phyloP scores from a whole-genome alignment of 2,329 filamentous ascomycete species.

The Fusarium fujikuroi region DNA sequence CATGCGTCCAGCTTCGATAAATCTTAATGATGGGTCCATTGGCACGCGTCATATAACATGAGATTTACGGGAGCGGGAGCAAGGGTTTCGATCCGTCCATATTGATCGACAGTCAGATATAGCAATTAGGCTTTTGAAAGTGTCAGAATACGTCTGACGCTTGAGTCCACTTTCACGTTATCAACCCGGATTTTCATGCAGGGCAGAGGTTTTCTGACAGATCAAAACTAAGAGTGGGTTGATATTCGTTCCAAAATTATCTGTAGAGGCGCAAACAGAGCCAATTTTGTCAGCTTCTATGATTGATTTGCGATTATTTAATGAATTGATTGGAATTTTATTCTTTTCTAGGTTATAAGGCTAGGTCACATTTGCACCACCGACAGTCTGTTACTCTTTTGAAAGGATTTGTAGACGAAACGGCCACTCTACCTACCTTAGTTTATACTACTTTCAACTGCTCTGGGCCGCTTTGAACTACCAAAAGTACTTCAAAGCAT shows the following conservation, averaged over 20 bases:
- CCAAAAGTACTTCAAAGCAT: neutral
- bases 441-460: neutral
- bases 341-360: too few species aligned
- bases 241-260: fast-evolving
- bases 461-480: fast-evolving
- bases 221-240: fast-evolving
- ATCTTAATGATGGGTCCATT: too few species aligned
- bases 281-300: neutral
- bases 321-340: neutral
- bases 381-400: too few species aligned
- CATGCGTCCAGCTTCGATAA: neutral
- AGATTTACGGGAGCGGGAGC: neutral
- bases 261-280: neutral
- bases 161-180: neutral
- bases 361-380: too few species aligned
- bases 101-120: neutral
- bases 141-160: neutral
- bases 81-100: neutral
- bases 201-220: neutral
- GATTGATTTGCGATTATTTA: neutral
- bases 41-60: neutral
- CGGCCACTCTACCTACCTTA: too few species aligned
- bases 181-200: neutral
- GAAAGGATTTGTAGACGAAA: too few species aligned
- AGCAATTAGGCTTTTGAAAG: fast-evolving